These are phyloP conservation scores for Erodium moschatum DNA, from an alignment of 441 rosid genomes.

Conservation along the genomic window DNA sequence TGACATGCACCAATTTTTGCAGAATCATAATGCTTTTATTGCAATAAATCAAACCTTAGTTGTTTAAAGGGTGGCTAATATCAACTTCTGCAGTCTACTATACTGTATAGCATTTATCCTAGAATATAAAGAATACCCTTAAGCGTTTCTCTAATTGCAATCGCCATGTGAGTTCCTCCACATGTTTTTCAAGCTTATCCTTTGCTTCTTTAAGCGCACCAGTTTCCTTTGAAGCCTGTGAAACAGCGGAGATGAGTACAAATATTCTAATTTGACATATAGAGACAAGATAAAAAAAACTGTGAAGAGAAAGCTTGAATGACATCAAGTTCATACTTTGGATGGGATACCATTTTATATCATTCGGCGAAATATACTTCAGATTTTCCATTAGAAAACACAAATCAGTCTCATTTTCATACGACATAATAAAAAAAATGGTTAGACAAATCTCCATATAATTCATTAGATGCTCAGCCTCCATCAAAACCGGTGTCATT, in stretches of 20 bases:
- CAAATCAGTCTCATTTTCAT: neutral
- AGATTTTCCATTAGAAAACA: neutral
- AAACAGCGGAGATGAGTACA: slow-evolving; percentile 18
- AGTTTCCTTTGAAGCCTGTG: slow-evolving; percentile 91
- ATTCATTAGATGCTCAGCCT: neutral
- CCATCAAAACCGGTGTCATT: neutral
- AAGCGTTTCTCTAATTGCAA: slow-evolving; percentile 83
- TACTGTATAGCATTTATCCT: slow-evolving; percentile 14
- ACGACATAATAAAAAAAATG: neutral
- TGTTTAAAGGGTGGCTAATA: slow-evolving; percentile 11
- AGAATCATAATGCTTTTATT: neutral
- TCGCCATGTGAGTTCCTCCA: slow-evolving; percentile 97
- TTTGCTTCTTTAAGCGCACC: slow-evolving; percentile 98
- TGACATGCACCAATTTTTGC: neutral
- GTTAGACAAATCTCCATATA: slow-evolving; percentile 5
- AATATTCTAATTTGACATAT: slow-evolving; percentile 9
- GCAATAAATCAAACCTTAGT: neutral
- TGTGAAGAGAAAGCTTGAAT: neutral
- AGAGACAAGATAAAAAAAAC: slow-evolving; percentile 14
- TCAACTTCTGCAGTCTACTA: slow-evolving; percentile 10
- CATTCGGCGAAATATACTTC: neutral
- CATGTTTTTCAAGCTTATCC: slow-evolving; percentile 89
- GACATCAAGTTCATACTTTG: neutral
- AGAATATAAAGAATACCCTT: slow-evolving; percentile 42
- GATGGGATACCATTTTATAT: neutral